Percentiles rank a stretch among this genome's conserved stretches.
Evolutionary conservation across 495 filamentous ascomycete genomes (phyloP).

Genomic region (Niebla homalea): DNA sequence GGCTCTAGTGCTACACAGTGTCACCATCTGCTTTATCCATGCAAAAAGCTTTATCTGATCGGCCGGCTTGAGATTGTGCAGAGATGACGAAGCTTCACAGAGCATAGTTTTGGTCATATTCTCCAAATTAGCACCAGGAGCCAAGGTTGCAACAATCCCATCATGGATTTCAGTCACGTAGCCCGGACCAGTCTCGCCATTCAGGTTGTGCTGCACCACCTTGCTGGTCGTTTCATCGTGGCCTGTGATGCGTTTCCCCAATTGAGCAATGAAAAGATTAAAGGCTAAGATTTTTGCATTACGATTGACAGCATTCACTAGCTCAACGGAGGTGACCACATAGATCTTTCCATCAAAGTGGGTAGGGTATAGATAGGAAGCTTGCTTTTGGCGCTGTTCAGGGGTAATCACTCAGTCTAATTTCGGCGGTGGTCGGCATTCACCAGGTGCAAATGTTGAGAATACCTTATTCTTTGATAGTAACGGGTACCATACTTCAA

Average conservation of each 20-base stretch:
- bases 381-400: slow-evolving; percentile 9
- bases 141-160: background rate
- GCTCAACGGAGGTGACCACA: slow-evolving; percentile 27
- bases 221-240: background rate
- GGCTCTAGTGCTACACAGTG: slow-evolving; percentile 27
- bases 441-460: background rate
- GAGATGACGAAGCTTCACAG: background rate
- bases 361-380: slow-evolving; percentile 31
- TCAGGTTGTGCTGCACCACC: slow-evolving; percentile 7
- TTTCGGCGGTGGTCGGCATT: background rate
- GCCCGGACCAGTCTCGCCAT: slow-evolving; percentile 6
- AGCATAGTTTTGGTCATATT: slow-evolving; percentile 5
- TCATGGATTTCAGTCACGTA: slow-evolving; percentile 5
- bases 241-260: slow-evolving; percentile 11
- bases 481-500: slow-evolving; percentile 12
- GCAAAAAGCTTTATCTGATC: slow-evolving; percentile 6
- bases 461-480: slow-evolving; percentile 13
- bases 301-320: slow-evolving; percentile 32
- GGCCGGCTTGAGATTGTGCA: background rate
- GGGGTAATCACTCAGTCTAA: background rate
- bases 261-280: slow-evolving; percentile 20
- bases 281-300: slow-evolving; percentile 29
- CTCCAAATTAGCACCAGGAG: slow-evolving; percentile 4
- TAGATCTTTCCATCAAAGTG: slow-evolving; percentile 32
- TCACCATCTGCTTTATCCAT: slow-evolving; percentile 32